phyloP scores from a whole-genome alignment of 371 early-diverging fungal genomes.

The Apophysomyces sp. region DNA sequence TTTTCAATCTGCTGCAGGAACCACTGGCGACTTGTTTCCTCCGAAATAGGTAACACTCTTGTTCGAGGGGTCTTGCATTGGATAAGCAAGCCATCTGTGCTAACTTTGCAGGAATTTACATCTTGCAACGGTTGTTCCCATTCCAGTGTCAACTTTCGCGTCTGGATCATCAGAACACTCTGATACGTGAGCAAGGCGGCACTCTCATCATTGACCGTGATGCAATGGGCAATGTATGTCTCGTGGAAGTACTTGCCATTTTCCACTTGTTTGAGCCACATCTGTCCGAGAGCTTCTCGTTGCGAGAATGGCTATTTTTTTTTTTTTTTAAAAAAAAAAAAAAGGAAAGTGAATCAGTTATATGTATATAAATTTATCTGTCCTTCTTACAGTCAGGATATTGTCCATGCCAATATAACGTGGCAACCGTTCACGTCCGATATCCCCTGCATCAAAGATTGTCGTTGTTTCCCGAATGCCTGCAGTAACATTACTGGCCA shows the following conservation, averaged over 20 bases:
- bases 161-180: conserved; percentile 59
- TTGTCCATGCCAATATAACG: conserved; percentile 85
- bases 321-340: no score
- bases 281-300: conserved; percentile 88
- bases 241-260: conserved; percentile 84
- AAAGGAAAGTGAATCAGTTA: no score
- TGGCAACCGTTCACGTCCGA: conserved; percentile 79
- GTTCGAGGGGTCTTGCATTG: conserved; percentile 1
- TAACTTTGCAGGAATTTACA: conserved; percentile 5
- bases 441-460: conserved; percentile 80
- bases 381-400: conserved; percentile 59
- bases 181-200: conserved; percentile 67
- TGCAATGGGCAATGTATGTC: conserved; percentile 80
- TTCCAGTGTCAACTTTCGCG: conserved; percentile 57
- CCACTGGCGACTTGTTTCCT: conserved; percentile 1
- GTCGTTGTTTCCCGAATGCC: conserved; percentile 97
- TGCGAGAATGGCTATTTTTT: conserved; percentile 71
- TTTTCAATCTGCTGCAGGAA: conserved; percentile 6
- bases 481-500: conserved; percentile 75
- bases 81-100: conserved; percentile 14
- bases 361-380: no score
- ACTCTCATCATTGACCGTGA: conserved; percentile 53
- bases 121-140: conserved; percentile 45
- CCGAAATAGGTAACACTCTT: background rate
- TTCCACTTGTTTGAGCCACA: conserved; percentile 84